These are phyloP conservation scores for Hibiscus tridactylites DNA, from an alignment of 345 rosid genomes.

Conservation along the genomic window DNA sequence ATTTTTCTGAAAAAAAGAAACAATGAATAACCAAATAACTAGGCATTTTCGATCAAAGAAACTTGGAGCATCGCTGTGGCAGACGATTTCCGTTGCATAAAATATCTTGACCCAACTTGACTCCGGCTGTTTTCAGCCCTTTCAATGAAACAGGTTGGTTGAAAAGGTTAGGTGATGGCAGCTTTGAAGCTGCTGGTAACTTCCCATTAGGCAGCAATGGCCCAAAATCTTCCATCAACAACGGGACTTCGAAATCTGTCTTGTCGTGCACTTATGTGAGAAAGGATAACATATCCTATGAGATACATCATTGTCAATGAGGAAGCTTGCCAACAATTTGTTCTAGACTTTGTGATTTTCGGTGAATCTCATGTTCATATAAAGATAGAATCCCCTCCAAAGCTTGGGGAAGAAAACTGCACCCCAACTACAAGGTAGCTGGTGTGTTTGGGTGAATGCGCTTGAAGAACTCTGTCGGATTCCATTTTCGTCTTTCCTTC, in stretches of 20 bases:
- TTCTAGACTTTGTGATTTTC: conserved; percentile 83
- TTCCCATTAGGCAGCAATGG: conserved; percentile 54
- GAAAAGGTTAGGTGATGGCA: conserved; percentile 78
- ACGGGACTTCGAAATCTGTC: conserved; percentile 97
- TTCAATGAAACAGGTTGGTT: conserved; percentile 80
- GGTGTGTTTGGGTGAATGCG: conserved; percentile 83
- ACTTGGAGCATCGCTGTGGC: conserved; percentile 56
- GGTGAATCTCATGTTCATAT: conserved; percentile 98
- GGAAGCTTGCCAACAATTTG: conserved; percentile 99
- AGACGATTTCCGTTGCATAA: conserved; percentile 55
- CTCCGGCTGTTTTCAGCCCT: conserved; percentile 93
- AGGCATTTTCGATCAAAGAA: conserved; percentile 24
- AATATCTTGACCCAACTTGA: conserved; percentile 84
- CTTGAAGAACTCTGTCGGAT: conserved; percentile 77
- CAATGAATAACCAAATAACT: conserved; percentile 14
- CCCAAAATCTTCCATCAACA: no score
- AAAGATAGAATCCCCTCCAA: conserved; percentile 94
- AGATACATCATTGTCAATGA: no score
- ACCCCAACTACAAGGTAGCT: conserved; percentile 98
- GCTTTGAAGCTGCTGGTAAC: conserved; percentile 70
- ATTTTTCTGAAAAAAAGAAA: conserved; percentile 8
- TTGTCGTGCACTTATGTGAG: no score
- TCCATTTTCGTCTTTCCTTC: conserved; percentile 93
- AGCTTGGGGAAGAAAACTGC: conserved; percentile 97
- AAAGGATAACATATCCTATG: no score